These are phyloP conservation scores for Rhododendron henanense DNA, from an alignment of 148 eudicot genomes.

Conservation along the genomic window DNA sequence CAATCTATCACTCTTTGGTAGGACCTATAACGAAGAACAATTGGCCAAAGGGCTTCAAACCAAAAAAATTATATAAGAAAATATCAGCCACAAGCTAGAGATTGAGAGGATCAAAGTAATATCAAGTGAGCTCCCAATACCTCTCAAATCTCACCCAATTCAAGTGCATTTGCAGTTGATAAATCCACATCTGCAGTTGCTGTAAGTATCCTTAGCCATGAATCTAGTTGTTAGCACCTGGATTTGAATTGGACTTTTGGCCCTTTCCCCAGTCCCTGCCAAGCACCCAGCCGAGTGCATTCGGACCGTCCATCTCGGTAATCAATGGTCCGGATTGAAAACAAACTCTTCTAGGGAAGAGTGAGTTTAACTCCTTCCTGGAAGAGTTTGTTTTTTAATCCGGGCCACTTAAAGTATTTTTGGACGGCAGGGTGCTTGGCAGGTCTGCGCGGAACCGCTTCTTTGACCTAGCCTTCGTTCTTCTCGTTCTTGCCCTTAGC, in stretches of 20 bases:
- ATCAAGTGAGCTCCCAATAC: neutral
- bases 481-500: too few relatives aligned
- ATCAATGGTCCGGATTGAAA: too few relatives aligned
- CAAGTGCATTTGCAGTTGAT: neutral
- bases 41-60: neutral
- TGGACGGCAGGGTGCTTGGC: too few relatives aligned
- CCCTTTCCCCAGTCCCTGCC: too few relatives aligned
- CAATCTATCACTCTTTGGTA: neutral
- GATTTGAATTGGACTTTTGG: neutral
- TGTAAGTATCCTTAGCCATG: neutral
- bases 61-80: neutral
- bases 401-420: too few relatives aligned
- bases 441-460: too few relatives aligned
- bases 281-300: too few relatives aligned
- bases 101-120: neutral
- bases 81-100: neutral
- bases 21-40: neutral
- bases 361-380: too few relatives aligned
- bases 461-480: too few relatives aligned
- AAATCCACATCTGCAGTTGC: neutral
- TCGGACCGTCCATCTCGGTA: too few relatives aligned
- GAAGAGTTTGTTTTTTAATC: too few relatives aligned
- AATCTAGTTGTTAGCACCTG: neutral
- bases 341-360: too few relatives aligned
- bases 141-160: neutral